These are phyloP conservation scores for Myrica gale DNA, from an alignment of 306 rosid species.

Conservation along the genomic window DNA sequence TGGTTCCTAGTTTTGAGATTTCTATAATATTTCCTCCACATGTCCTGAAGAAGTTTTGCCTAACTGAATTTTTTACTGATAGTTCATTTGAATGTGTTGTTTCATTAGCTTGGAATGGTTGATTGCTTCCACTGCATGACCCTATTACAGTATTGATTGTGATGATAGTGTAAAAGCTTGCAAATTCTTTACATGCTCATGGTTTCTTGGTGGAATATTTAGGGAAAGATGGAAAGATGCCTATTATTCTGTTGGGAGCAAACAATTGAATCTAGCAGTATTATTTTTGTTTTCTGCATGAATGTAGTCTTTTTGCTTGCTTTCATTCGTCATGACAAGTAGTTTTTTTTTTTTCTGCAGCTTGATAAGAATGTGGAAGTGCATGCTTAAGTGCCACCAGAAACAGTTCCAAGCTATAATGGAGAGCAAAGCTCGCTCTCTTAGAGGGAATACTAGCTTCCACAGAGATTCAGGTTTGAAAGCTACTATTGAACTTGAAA, in stretches of 20 bases:
- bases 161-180: background rate
- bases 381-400: conserved; percentile 89
- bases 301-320: background rate
- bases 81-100: conserved; percentile 19
- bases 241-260: conserved; percentile 2
- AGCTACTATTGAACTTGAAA: conserved; percentile 84
- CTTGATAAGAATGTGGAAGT: conserved; percentile 91
- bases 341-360: conserved; percentile 46
- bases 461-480: conserved; percentile 73
- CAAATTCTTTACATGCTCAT: background rate
- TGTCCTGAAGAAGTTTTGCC: background rate
- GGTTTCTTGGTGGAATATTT: background rate
- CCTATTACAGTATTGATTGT: conserved; percentile 6
- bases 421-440: conserved; percentile 79
- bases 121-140: conserved; percentile 4
- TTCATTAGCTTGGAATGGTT: conserved; percentile 23
- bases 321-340: conserved; percentile 26
- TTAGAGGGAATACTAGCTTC: conserved; percentile 56
- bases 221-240: background rate
- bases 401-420: conserved; percentile 88
- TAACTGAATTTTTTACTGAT: background rate
- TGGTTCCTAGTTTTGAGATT: background rate
- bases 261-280: conserved; percentile 1
- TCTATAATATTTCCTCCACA: background rate
- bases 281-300: conserved; percentile 1